Conservation (phyloP, 2,329 filamentous ascomycete genomes). For the Sordariomycetes sp. region DNA sequence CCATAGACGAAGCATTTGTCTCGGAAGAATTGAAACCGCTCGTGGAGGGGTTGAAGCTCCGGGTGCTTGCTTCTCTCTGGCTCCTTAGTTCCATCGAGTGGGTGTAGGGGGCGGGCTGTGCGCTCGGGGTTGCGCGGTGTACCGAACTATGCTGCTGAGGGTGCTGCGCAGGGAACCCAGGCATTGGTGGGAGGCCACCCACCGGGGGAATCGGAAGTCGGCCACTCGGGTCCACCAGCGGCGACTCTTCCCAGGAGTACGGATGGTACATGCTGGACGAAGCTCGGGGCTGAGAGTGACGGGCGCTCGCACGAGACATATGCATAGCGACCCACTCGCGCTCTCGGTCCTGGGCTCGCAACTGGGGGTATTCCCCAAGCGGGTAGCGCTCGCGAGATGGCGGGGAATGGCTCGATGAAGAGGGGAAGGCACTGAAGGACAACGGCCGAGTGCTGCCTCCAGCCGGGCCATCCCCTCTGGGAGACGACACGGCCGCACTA, state of each 20-base stretch:
- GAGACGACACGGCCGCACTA: background rate
- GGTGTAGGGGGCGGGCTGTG: background rate
- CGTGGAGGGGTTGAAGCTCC: background rate
- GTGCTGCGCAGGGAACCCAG: background rate
- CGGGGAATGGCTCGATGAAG: conserved; percentile 1
- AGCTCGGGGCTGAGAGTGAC: background rate
- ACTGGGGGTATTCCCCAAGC: background rate
- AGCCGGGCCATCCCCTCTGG: background rate
- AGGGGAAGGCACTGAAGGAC: background rate
- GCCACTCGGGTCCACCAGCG: background rate
- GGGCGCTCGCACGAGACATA: background rate
- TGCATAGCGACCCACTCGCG: background rate
- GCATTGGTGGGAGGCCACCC: background rate
- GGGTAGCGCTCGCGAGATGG: background rate
- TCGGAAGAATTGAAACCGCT: background rate
- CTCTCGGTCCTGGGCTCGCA: background rate
- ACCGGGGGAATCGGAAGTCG: background rate
- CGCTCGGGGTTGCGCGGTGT: background rate
- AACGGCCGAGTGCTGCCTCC: background rate
- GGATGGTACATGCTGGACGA: background rate
- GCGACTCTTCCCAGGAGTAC: background rate
- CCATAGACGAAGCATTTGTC: background rate
- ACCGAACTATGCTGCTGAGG: background rate
- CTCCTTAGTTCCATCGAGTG: background rate
- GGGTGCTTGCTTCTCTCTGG: background rate